Percentiles rank a stretch among this genome's conserved stretches.
phyloP scores from a whole-genome alignment of 768 basidiomycete genomes.

The Boletus vinaceobasis region DNA sequence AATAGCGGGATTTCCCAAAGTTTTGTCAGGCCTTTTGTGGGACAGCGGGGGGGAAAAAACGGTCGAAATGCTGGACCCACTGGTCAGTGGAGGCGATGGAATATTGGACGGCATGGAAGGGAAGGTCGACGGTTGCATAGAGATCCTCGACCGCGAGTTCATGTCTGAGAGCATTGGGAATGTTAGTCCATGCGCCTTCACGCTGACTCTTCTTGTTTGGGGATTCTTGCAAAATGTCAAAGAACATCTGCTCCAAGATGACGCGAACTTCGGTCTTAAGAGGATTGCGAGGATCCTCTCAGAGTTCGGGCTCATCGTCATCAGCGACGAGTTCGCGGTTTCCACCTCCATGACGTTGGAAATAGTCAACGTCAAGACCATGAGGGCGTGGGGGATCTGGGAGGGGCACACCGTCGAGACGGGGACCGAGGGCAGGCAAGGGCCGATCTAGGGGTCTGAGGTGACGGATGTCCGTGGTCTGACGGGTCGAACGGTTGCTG shows the following conservation, averaged over 20 bases:
- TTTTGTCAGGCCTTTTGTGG: neutral
- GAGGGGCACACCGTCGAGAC: neutral
- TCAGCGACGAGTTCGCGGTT: neutral
- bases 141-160: neutral
- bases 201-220: neutral
- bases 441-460: neutral
- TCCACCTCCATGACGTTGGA: neutral
- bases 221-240: neutral
- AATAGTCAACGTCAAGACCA: neutral
- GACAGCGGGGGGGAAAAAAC: neutral
- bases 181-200: slow-evolving; percentile 2
- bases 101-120: neutral
- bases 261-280: neutral
- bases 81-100: too few species aligned
- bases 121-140: neutral
- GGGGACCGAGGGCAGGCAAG: neutral
- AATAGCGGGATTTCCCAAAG: neutral
- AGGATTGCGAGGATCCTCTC: neutral
- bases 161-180: neutral
- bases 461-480: neutral
- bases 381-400: neutral
- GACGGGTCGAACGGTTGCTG: neutral
- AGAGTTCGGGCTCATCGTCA: too few species aligned
- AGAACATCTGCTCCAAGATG: slow-evolving; percentile 1
- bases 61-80: neutral